Percentiles rank a stretch among this genome's conserved stretches.
Evolutionary conservation across 768 basidiomycete species (phyloP).

Genomic region (Dacryopinax spathularia): DNA sequence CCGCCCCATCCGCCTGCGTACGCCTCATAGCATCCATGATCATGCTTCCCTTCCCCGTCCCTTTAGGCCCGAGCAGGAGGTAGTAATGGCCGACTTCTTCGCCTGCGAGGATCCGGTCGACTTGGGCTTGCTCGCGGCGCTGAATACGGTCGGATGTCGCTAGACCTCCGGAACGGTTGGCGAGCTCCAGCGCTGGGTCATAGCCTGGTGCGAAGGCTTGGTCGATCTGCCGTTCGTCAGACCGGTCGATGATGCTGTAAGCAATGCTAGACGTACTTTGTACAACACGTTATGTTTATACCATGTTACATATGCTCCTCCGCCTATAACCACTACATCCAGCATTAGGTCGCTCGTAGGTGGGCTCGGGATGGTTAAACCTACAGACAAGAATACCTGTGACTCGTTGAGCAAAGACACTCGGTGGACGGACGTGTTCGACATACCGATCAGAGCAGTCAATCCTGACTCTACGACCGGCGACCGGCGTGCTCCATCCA

Average conservation of each 20-base stretch:
- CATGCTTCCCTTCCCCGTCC: slow-evolving; percentile 74
- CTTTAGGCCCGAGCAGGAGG: slow-evolving; percentile 67
- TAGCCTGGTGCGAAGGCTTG: slow-evolving; percentile 65
- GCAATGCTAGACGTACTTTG: slow-evolving; percentile 38
- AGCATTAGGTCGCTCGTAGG: too few relatives aligned
- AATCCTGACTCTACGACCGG: too few relatives aligned
- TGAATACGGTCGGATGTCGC: slow-evolving; percentile 38
- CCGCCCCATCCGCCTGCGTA: slow-evolving; percentile 35
- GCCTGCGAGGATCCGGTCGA: slow-evolving; percentile 70
- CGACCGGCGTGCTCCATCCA: too few relatives aligned
- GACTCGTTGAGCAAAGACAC: too few relatives aligned
- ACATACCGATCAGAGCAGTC: too few relatives aligned
- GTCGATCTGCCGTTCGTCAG: slow-evolving; percentile 42
- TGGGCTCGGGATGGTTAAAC: too few relatives aligned
- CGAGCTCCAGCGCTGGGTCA: slow-evolving; percentile 67
- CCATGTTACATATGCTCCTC: slow-evolving; percentile 57
- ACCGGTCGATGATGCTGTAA: slow-evolving; percentile 4
- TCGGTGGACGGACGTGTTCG: too few relatives aligned
- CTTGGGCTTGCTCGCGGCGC: slow-evolving; percentile 56
- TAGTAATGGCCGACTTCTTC: slow-evolving; percentile 58
- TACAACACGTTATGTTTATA: slow-evolving; percentile 71
- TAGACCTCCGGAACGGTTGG: slow-evolving; percentile 24
- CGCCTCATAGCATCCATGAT: slow-evolving; percentile 67
- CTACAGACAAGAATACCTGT: neutral
- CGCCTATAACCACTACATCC: slow-evolving; percentile 47